These are phyloP conservation scores for Tubosaeta sp. DNA, from an alignment of 768 basidiomycete species.

Conservation along the genomic window DNA sequence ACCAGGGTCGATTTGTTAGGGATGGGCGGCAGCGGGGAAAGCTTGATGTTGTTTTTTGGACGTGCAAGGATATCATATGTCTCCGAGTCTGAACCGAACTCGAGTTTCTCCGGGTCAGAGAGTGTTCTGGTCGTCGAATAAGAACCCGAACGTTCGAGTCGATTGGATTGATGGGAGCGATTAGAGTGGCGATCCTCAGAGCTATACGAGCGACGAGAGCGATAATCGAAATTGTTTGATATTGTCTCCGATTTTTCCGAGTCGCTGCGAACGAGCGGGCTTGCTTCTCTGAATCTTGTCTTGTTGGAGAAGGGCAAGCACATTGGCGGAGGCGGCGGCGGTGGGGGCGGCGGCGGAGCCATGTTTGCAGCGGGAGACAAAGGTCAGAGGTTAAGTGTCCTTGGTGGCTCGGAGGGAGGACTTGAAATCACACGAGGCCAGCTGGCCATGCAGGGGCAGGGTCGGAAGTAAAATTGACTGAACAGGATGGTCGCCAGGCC, in stretches of 20 bases:
- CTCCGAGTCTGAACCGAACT: conserved; percentile 61
- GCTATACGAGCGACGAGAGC: conserved; percentile 23
- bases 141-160: conserved; percentile 39
- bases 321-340: conserved; percentile 49
- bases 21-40: conserved; percentile 37
- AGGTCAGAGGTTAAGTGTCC: conserved; percentile 16
- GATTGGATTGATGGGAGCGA: conserved; percentile 20
- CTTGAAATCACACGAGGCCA: conserved; percentile 28
- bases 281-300: conserved; percentile 24
- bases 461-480: conserved; percentile 25
- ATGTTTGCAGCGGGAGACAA: conserved; percentile 32
- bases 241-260: conserved; percentile 43
- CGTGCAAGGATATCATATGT: conserved; percentile 41
- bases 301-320: conserved; percentile 52
- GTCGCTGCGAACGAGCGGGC: conserved; percentile 32
- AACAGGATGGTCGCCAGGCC: background rate
- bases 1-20: conserved; percentile 43
- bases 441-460: conserved; percentile 14
- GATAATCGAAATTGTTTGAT: conserved; percentile 31
- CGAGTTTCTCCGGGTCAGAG: conserved; percentile 43
- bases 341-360: conserved; percentile 48
- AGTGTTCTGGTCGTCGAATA: conserved; percentile 40
- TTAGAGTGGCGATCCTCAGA: conserved; percentile 22
- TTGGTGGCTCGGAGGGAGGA: conserved; percentile 13
- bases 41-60: conserved; percentile 35